Evolutionary conservation across 495 filamentous ascomycete genomes (phyloP).

Genomic region (Podospora pseudopauciseta): DNA sequence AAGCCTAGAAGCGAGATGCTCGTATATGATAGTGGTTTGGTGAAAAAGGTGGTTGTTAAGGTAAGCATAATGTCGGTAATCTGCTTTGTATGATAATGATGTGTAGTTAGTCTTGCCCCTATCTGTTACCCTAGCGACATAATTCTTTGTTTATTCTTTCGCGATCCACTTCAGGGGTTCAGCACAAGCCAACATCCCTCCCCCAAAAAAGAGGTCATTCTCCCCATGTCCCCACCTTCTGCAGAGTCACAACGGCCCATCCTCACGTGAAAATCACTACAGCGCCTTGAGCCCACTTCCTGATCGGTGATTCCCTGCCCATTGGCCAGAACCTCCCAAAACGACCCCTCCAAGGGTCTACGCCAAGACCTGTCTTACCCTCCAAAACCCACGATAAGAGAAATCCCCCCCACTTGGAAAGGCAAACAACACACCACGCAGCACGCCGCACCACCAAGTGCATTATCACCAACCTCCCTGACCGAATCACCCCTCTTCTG

Average conservation of each 20-base stretch:
- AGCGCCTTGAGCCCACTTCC: not conserved
- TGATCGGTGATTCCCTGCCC: not conserved
- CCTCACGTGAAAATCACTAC: not conserved
- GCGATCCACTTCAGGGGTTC: not conserved
- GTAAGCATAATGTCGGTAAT: not conserved
- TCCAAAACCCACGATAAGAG: not conserved
- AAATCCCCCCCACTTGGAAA: not conserved
- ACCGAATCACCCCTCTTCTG: not conserved
- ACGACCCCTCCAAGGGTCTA: not conserved
- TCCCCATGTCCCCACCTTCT: not conserved
- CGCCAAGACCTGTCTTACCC: not conserved
- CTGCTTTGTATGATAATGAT: not conserved
- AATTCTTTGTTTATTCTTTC: not conserved
- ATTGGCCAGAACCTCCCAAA: not conserved
- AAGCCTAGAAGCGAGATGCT: too few species aligned
- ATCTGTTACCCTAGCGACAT: not conserved
- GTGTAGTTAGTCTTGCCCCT: not conserved
- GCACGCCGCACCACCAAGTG: not conserved
- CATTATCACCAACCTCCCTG: not conserved
- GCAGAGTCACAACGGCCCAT: not conserved
- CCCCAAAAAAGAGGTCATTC: not conserved
- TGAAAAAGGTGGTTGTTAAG: too few species aligned
- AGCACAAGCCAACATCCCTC: not conserved
- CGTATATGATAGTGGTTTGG: not conserved
- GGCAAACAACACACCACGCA: not conserved